Evolutionary conservation across 2,329 filamentous ascomycete genomes (phyloP).

Genomic region (Shiraia sp.): DNA sequence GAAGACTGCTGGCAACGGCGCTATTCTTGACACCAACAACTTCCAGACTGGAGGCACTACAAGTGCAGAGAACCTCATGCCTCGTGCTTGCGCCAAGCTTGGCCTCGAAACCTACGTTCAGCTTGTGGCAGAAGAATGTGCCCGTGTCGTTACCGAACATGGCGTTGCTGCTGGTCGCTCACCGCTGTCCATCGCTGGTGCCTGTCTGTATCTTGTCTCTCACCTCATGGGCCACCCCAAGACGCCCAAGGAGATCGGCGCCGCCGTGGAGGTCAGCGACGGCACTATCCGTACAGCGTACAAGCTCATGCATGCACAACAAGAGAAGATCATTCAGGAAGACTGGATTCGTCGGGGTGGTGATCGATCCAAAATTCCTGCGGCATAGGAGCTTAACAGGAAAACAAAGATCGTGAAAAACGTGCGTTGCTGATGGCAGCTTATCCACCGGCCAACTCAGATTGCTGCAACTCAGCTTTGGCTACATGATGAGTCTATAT

Average conservation of each 20-base stretch:
- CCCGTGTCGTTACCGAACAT: constrained; percentile 74
- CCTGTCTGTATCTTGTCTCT: constrained; percentile 95
- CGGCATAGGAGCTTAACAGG: constrained; percentile 45
- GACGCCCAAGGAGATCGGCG: constrained; percentile 82
- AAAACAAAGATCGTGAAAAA: background rate
- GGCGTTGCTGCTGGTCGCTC: constrained; percentile 89
- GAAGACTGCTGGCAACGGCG: constrained; percentile 40
- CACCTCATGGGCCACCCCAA: constrained; percentile 80
- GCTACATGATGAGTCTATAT: background rate
- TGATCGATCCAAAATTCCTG: constrained; percentile 71
- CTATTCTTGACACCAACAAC: constrained; percentile 55
- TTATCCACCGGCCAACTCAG: no score
- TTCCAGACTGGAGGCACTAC: constrained; percentile 69
- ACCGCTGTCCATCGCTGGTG: constrained; percentile 88
- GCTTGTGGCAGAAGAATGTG: constrained; percentile 78
- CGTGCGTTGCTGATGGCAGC: no score
- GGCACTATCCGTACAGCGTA: constrained; percentile 97
- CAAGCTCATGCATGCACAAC: constrained; percentile 78
- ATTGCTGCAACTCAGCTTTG: no score
- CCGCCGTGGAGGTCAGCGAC: constrained; percentile 87
- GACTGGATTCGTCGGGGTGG: constrained; percentile 76
- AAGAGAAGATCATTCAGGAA: constrained; percentile 73
- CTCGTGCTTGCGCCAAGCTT: constrained; percentile 86
- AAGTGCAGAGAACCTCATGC: constrained; percentile 80
- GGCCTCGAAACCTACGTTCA: constrained; percentile 74